A percentile compares a stretch with the other conserved stretches of the same genome.
phyloP scores from a whole-genome alignment of 2,329 filamentous ascomycete genomes.

The Ramularia collo-cygni region DNA sequence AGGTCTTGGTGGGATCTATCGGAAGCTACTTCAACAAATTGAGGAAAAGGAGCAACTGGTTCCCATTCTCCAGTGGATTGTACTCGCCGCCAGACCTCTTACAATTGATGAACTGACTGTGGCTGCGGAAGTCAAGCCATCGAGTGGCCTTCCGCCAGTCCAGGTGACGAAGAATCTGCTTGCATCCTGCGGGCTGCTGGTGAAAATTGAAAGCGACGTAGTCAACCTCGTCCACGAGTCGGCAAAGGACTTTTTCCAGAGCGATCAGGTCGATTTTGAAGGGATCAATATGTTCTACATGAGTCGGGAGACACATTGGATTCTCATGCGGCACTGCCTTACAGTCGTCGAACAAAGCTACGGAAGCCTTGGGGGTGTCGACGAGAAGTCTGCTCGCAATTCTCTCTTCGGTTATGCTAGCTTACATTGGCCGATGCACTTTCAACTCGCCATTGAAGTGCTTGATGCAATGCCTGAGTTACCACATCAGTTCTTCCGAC shows the following conservation, averaged over 20 bases:
- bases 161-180: not conserved
- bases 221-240: not conserved
- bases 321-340: not conserved
- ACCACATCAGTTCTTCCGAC: not conserved
- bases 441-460: not conserved
- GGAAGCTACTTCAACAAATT: not conserved
- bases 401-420: not conserved
- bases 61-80: not conserved
- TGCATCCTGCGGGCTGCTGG: not conserved
- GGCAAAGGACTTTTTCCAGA: not conserved
- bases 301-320: not conserved
- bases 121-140: not conserved
- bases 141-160: not conserved
- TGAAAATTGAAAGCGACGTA: not conserved
- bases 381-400: not conserved
- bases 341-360: not conserved
- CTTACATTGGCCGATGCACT: not conserved
- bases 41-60: not conserved
- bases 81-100: not conserved
- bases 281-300: not conserved
- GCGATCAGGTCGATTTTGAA: not conserved
- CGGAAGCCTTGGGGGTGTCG: not conserved
- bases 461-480: not conserved
- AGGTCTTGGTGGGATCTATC: not conserved
- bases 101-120: not conserved